Base-by-base conservation (phyloP, 495 filamentous ascomycete species). In the Podospora bellae-mahoneyi region DNA sequence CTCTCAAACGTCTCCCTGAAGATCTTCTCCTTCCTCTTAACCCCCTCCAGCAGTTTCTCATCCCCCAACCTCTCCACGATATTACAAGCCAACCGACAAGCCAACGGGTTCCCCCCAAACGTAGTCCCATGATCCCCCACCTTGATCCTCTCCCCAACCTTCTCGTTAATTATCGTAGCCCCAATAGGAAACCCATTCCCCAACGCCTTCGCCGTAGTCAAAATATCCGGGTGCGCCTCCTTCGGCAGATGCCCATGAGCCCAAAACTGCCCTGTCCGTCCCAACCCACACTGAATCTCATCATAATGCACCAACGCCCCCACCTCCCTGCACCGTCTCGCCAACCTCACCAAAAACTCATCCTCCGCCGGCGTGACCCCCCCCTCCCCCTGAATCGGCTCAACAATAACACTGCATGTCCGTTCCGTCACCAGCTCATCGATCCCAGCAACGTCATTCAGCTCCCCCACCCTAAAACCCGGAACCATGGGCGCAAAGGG, bases 301-400 rank as follows among this genome's bases (percentile, higher is more conserved):
- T 99, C 95, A 80, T 92, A 96, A 73, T 96, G 90, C 64, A 99
- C 81, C 10, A 97, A 85, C 0, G 95, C 96, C 53, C 91, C 92
- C 32, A 97, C 92, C 74, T 92, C 91, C 61, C 89, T 87, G 78
- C 94, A 98, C 63, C 93, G 86, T 70, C 84, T 85, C 65, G 90
- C 90, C 13, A 99, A 84, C 0, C 92, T 89, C 10, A 83, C 66
- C 7, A 98, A 83, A 78, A 98, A 99, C 68, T 91, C 90, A 3
- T 89, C 86, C 4, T 85, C 91, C 2, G 91, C 95, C 13, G 92
- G 87, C 70, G 92, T 90, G 48, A 99, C 89, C 69, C 95, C 95
- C 53, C 95, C 95, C 81, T 99, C 95, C 54, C 95, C 95, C 80
- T 99, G 95, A 70, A 99, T 97, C 16, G 95, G 95, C 83, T 99